Base-by-base conservation (phyloP, 306 rosid genomes). In the Acacia crassicarpa region DNA sequence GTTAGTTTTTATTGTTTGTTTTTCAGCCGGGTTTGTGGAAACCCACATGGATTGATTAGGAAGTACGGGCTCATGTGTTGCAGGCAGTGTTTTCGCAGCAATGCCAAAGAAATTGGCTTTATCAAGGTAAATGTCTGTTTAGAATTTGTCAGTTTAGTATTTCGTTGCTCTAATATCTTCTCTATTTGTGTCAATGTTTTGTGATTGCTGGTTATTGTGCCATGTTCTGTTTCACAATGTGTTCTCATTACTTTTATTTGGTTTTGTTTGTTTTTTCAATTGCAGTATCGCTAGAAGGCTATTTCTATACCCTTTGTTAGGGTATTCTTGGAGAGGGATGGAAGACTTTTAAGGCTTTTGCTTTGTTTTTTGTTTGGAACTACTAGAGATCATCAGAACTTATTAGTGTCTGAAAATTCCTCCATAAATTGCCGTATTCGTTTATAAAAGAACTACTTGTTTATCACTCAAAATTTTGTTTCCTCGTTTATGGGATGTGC, bases 71-170 rank as follows among this genome's bases (percentile, higher is more conserved):
- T 95, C 22, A 95, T 89, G 94, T 95, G 99, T 66, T 95, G 99
- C 92, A 93, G 98, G 87, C 98, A 93, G 74, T 95, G 99, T 90
- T 95, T 95, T 91, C 94, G 95, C 2, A 93, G 98, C 91, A 93
- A 95, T 8, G 98, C 99, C 90, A 95, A 95, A 91, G 97, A 95
- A 83, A 95, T 95, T 75, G 97, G 99, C 58, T 95, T 95, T 90
- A 92, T 95, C 1, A 95, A 95, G 99, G 98, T 88, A 68, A 61
- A 38, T 5, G 5, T 71, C 2, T 3, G 5, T 17, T 2, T 45
- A 7, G 4, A 12, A 33, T 46, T 25, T 7, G 9, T 13, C 7
- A 0, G 7, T 49, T 6, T 12, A 10, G 9, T 33, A 20, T 56
- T 43, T 17, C 13, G 33, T 2, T 54, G 7, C 8, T 38, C 11